phyloP scores from a whole-genome alignment of 331 rosid species.

The Malus hybrid region DNA sequence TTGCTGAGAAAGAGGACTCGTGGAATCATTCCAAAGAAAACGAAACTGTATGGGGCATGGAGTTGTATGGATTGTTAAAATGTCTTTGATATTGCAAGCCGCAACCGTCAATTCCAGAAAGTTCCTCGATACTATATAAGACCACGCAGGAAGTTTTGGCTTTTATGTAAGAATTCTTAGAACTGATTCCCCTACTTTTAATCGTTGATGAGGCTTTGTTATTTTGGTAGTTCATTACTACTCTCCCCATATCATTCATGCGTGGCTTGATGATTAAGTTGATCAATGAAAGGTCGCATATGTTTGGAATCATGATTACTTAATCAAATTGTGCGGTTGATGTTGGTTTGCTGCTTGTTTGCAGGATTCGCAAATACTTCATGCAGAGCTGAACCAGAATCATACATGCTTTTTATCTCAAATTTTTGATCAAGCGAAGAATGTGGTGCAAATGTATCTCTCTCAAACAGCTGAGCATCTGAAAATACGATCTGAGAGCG shows the following conservation, averaged over 20 bases:
- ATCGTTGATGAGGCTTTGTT: background rate
- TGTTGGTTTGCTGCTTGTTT: conserved; percentile 11
- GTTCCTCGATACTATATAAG: background rate
- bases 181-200: background rate
- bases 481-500: background rate
- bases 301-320: background rate
- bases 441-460: background rate
- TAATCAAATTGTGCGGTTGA: background rate
- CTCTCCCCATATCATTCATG: background rate
- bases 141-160: background rate
- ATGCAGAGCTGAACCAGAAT: conserved; percentile 4
- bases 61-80: background rate
- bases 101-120: background rate
- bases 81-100: background rate
- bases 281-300: background rate
- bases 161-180: background rate
- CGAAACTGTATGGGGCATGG: background rate
- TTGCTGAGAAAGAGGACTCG: background rate
- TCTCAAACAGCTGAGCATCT: background rate
- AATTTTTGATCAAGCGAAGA: background rate
- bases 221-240: background rate
- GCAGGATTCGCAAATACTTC: conserved; percentile 40
- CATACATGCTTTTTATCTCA: background rate
- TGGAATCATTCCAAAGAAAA: background rate
- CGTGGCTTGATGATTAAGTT: background rate